A percentile compares a stretch with the other conserved stretches of the same genome.
These are phyloP conservation scores for Hirsutella thompsonii DNA, from an alignment of 2,329 filamentous ascomycete species.

Conservation along the genomic window DNA sequence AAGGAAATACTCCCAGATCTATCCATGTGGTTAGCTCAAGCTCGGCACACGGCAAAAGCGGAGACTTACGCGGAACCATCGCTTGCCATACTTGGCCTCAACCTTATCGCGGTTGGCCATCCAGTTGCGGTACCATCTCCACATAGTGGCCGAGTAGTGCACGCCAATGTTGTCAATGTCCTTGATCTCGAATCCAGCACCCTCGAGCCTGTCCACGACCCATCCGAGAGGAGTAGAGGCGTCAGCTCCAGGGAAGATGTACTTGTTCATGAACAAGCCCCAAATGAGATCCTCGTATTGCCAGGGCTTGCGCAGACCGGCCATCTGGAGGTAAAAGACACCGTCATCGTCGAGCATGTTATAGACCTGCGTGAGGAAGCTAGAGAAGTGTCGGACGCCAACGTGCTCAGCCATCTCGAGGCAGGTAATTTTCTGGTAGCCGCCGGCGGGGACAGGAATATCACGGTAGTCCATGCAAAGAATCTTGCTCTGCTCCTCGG, in stretches of 20 bases:
- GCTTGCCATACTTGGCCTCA: conserved; percentile 83
- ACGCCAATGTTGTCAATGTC: conserved; percentile 84
- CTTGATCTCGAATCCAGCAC: conserved; percentile 64
- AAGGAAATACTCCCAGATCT: conserved; percentile 92
- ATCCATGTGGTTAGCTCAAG: not conserved
- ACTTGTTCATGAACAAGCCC: conserved; percentile 99
- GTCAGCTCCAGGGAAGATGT: conserved; percentile 94
- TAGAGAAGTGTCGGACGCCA: conserved; percentile 74
- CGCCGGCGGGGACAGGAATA: conserved; percentile 56
- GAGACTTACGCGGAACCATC: conserved; percentile 81
- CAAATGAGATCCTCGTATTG: conserved; percentile 97
- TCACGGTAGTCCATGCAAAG: conserved; percentile 97
- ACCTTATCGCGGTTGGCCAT: conserved; percentile 87
- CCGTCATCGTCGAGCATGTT: conserved; percentile 96
- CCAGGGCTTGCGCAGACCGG: conserved; percentile 87
- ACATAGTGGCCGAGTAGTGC: conserved; percentile 92
- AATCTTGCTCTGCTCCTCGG: conserved; percentile 81
- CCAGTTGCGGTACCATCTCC: conserved; percentile 99
- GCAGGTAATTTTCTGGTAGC: conserved; percentile 90
- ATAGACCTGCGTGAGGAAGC: conserved; percentile 76
- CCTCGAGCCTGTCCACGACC: conserved; percentile 75
- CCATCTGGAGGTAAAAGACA: conserved; percentile 90
- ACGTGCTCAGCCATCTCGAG: conserved; percentile 99
- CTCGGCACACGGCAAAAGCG: not conserved
- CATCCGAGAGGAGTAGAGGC: conserved; percentile 86